Conservation (phyloP, 495 filamentous ascomycete species). For the Barbatosphaeria neglecta region DNA sequence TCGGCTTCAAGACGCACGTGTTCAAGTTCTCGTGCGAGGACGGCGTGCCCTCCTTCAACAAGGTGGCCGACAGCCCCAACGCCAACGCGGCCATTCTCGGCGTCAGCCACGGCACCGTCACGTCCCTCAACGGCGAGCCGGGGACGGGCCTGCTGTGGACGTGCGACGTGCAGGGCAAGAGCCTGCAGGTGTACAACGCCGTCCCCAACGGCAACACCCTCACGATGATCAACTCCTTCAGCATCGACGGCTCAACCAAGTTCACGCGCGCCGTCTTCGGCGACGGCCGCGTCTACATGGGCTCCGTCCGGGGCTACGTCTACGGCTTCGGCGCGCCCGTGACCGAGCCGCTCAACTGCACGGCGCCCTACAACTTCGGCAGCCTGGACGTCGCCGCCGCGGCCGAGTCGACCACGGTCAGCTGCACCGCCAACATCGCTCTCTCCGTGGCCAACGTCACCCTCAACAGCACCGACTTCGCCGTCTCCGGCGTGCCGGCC, state of each 20-base stretch:
- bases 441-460: constrained; percentile 14
- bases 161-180: constrained; percentile 25
- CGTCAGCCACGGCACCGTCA: constrained; percentile 27
- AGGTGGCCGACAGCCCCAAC: constrained; percentile 21
- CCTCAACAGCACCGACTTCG: constrained; percentile 21
- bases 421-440: constrained; percentile 17
- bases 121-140: constrained; percentile 22
- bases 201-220: constrained; percentile 24
- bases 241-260: constrained; percentile 22
- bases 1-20: constrained; percentile 21
- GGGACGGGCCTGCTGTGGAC: constrained; percentile 30
- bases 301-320: constrained; percentile 16
- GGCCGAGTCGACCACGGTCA: constrained; percentile 8
- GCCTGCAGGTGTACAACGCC: constrained; percentile 31
- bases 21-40: constrained; percentile 22
- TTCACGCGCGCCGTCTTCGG: constrained; percentile 29
- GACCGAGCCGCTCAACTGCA: constrained; percentile 27
- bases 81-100: constrained; percentile 21
- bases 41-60: constrained; percentile 22
- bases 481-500: constrained; percentile 12
- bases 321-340: constrained; percentile 26
- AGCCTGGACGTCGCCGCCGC: constrained; percentile 12
- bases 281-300: constrained; percentile 23
- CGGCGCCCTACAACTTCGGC: constrained; percentile 22
- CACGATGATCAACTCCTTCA: constrained; percentile 21